Evolutionary conservation across 225 moss, liverwort and hornwort genomes (phyloP), one percentile per base, ranked within the genome.

Genomic region (Neckera pumila): DNA sequence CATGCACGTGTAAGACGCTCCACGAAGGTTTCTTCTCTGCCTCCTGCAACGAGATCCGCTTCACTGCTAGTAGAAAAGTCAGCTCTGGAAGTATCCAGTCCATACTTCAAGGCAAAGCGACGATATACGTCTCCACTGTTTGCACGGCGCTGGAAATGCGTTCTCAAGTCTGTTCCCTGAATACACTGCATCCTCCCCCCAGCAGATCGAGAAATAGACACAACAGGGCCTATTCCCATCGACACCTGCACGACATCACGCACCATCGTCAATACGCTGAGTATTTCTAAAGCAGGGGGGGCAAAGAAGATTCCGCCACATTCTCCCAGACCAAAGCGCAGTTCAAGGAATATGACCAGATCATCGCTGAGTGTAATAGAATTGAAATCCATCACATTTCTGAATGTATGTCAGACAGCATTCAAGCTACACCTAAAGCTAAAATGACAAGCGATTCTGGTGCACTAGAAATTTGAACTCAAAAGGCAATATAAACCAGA

Each of bases 1-100:
- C 97, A 97, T 1, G 96, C 97, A 38, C 95, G 90, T 14, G 86
- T 85, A 62, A 97, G 76, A 70, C 97, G 93, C 19, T 95, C 91
- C 54, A 95, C 78, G 79, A 97, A 97, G 38, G 80, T 92, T 57
- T 93, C 88, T 40, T 87, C 75, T 61, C 12, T 76, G 54, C 63
- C 92, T 25, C 92, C 93, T 36, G 91, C 85, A 56, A 89, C 76
- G 38, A 75, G 16, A 87, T 90, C 76, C 27, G 87, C 84, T 82
- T 64, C 88, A 66, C 90, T 87, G 77, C 84, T 57, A 17, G 89
- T 89, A 25, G 89, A 87, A 81, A 84, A 84, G n/a, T 84, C 87
- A 8, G 75, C 89, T 76, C 61, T 75, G 8, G 80, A 84, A 56
- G 59, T 33, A 45, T 81, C 91, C 17, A 81, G 27, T 14, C 54